Percentiles rank a stretch among this genome's conserved stretches.
Evolutionary conservation across 2,329 filamentous ascomycete genomes (phyloP).

Genomic region (Stagonosporopsis vannaccii): DNA sequence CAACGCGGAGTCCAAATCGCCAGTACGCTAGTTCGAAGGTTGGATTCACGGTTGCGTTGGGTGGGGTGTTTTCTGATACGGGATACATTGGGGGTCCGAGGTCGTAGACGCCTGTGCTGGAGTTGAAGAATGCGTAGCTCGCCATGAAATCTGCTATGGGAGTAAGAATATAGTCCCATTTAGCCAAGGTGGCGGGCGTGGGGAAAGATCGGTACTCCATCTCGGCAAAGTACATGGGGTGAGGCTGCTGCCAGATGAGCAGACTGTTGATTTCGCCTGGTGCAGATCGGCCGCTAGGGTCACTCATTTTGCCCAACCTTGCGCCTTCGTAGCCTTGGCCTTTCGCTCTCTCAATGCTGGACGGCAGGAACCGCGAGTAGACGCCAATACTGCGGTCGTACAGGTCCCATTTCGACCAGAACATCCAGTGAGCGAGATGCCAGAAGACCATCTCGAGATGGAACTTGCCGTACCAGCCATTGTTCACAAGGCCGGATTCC

Average conservation of each 20-base stretch:
- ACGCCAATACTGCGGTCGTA: constrained; percentile 57
- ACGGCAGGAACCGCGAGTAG: constrained; percentile 57
- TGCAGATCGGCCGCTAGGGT: constrained; percentile 62
- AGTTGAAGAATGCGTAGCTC: constrained; percentile 64
- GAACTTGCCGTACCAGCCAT: constrained; percentile 66
- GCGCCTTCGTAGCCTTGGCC: constrained; percentile 54
- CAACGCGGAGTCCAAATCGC: constrained; percentile 66
- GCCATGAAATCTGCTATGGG: constrained; percentile 67
- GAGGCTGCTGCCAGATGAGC: constrained; percentile 58
- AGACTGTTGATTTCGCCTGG: constrained; percentile 68
- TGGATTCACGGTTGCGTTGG: constrained; percentile 64
- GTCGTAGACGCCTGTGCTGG: constrained; percentile 60
- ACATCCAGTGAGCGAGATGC: constrained; percentile 60
- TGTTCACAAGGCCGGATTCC: constrained; percentile 59
- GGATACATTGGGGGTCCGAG: constrained; percentile 61
- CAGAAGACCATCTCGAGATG: constrained; percentile 64
- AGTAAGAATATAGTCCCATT: constrained; percentile 63
- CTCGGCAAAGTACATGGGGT: constrained; percentile 64
- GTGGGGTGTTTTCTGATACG: constrained; percentile 65
- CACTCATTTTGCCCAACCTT: constrained; percentile 64
- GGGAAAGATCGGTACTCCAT: constrained; percentile 60
- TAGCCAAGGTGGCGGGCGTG: constrained; percentile 53
- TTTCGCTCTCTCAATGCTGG: constrained; percentile 45
- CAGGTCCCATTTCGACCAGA: constrained; percentile 59
- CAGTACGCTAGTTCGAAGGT: constrained; percentile 68